These are phyloP conservation scores for Micractinium conductrix DNA, from an alignment of 139 green algal genomes.

Conservation along the genomic window DNA sequence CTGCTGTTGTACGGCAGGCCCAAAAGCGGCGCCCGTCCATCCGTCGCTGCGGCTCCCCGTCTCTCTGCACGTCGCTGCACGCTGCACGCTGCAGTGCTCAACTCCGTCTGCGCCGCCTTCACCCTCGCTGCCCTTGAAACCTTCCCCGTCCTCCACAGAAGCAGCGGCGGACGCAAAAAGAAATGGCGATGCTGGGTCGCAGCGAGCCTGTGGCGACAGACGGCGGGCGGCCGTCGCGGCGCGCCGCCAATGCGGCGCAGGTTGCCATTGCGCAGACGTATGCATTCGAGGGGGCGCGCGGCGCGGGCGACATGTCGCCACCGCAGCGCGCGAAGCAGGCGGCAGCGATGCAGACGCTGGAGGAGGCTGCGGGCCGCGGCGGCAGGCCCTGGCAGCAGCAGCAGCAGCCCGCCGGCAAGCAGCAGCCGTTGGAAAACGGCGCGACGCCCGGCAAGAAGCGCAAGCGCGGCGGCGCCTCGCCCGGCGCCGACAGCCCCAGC, in stretches of 20 bases:
- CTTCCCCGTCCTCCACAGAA: not conserved
- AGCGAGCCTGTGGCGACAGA: not conserved
- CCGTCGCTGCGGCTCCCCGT: too few relatives aligned
- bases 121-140: not conserved
- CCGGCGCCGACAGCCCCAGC: not conserved
- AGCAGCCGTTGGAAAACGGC: not conserved
- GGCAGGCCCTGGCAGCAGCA: not conserved
- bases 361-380: not conserved
- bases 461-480: constrained; percentile 6
- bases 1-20: too few relatives aligned
- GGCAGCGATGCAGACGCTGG: not conserved
- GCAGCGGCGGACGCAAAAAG: constrained; percentile 7
- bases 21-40: too few relatives aligned
- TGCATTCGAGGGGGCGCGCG: not conserved
- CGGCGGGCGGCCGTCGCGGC: constrained; percentile 2
- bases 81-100: too few relatives aligned
- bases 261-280: constrained; percentile 13
- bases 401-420: not conserved
- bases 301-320: not conserved
- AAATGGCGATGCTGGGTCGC: not conserved
- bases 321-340: not conserved
- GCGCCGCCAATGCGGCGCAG: constrained; percentile 27
- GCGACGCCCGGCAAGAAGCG: not conserved
- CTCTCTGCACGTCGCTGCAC: not conserved
- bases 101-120: too few relatives aligned